Evolutionary conservation across 2,329 filamentous ascomycete genomes (phyloP), one percentile per base, ranked within the genome.

Genomic region (Colletotrichum limetticola): DNA sequence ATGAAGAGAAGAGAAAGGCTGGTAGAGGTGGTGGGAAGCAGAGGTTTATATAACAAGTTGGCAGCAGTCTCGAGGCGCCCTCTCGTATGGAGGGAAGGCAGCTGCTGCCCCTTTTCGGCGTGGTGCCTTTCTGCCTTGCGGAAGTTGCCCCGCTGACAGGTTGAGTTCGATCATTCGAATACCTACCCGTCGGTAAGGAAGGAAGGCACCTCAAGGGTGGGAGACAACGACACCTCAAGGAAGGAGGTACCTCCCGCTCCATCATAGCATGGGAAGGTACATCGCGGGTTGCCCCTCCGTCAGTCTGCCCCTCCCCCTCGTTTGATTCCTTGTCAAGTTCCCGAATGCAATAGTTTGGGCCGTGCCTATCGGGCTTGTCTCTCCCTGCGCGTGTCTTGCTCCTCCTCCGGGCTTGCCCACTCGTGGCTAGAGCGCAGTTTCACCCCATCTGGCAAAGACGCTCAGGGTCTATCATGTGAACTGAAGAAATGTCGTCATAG

Each of bases 11-110:
- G 26, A 59, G n/a, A 74, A 56, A 30, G 19, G 6, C 3, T 3
- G 57, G 19, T 28, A 42, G 52, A 59, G 53, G 59, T 59, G 74
- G 74, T 61, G 74, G 75, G 68, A 72, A 59, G 60, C 55, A 26
- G 68, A 74, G 63, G 74, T 76, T 76, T 78, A 78, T 75, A 79
- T 79, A 78, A 71, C 19, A 72, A 63, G 66, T 59, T 70, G 67
- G 71, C 56, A 53, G 60, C 59, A 59, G 64, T 26, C 67, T 74
- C 58, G 59, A 74, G 62, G 32, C 35, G 32, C 26, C 12, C 42
- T 49, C 42, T 56, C 37, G 61, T 28, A 30, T 60, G 30, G 55
- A 65, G 59, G 70, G 66, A 55, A 68, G 59, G 37, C 55, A 69
- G 30, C 30, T n/a, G 16, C 59, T 69, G 32, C 46, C 58, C 61